Conservation (phyloP, 306 rosid species). For the Nissolia schottii region DNA sequence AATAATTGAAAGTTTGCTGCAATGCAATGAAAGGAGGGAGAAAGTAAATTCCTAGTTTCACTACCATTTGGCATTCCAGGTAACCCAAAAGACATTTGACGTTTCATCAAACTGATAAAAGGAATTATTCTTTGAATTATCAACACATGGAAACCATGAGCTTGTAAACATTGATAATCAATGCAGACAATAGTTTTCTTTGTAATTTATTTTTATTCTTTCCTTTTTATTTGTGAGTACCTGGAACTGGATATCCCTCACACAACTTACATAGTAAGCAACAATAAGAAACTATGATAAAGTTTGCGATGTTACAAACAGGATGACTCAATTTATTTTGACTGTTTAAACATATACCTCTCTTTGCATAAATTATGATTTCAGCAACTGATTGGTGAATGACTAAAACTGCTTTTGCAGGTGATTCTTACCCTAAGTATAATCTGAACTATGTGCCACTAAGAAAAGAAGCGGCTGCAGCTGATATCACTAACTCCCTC, state of each 20-base stretch:
- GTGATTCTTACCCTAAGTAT: conserved; percentile 39
- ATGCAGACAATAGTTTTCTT: background rate
- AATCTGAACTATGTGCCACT: conserved; percentile 39
- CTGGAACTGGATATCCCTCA: conserved; percentile 1
- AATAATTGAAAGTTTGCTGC: background rate
- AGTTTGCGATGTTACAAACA: conserved; percentile 1
- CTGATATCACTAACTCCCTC: conserved; percentile 30
- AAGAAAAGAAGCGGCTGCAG: conserved; percentile 32
- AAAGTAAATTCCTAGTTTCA: background rate
- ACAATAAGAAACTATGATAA: conserved; percentile 11
- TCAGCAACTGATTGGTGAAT: conserved; percentile 21
- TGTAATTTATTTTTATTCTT: background rate
- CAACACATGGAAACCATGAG: conserved; percentile 1
- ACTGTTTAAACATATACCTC: background rate
- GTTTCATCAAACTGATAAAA: background rate
- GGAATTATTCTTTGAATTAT: background rate
- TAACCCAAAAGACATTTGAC: background rate
- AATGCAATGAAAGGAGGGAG: background rate
- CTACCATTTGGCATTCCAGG: background rate
- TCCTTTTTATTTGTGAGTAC: background rate
- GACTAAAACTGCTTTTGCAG: conserved; percentile 45
- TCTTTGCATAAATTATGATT: background rate
- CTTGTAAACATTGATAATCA: background rate
- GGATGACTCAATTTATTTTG: background rate
- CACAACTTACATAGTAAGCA: background rate